Evolutionary conservation across 2,329 filamentous ascomycete species (phyloP).

Genomic region (Aureobasidium sp.): DNA sequence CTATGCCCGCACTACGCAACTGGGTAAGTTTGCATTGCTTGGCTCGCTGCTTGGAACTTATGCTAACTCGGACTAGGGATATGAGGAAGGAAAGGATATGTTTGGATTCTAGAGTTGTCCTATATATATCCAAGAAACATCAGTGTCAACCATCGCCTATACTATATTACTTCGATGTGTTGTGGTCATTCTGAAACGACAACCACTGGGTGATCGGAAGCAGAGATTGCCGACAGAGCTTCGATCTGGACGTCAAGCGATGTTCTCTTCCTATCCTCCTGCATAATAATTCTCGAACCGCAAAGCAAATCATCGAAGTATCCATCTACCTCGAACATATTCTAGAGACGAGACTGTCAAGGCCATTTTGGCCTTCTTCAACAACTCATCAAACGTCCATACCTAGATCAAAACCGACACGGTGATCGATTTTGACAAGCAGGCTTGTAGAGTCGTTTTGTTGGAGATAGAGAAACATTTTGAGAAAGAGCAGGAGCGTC

Average conservation of each 20-base stretch:
- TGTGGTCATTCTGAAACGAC: background rate
- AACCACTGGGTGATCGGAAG: background rate
- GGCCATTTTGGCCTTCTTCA: background rate
- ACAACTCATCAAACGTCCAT: background rate
- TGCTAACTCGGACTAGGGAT: slow-evolving; percentile 22
- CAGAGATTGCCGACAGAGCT: background rate
- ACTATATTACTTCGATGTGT: too few relatives aligned
- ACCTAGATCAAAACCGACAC: background rate
- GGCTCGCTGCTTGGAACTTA: background rate
- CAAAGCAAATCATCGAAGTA: background rate
- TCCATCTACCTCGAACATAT: background rate
- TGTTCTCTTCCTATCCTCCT: too few relatives aligned
- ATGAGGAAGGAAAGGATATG: slow-evolving; percentile 38
- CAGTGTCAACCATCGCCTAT: background rate
- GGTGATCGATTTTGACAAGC: background rate
- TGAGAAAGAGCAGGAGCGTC: background rate
- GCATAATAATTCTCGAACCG: too few relatives aligned
- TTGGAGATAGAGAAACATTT: background rate
- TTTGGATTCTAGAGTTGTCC: slow-evolving; percentile 34
- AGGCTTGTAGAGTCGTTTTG: background rate
- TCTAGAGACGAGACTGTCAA: background rate
- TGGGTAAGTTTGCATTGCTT: slow-evolving; percentile 2
- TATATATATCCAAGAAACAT: background rate
- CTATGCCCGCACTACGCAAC: slow-evolving; percentile 40
- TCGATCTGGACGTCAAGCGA: background rate